Evolutionary conservation across 371 early-diverging fungal genomes (phyloP).

Genomic region (Mucor velutinosus): DNA sequence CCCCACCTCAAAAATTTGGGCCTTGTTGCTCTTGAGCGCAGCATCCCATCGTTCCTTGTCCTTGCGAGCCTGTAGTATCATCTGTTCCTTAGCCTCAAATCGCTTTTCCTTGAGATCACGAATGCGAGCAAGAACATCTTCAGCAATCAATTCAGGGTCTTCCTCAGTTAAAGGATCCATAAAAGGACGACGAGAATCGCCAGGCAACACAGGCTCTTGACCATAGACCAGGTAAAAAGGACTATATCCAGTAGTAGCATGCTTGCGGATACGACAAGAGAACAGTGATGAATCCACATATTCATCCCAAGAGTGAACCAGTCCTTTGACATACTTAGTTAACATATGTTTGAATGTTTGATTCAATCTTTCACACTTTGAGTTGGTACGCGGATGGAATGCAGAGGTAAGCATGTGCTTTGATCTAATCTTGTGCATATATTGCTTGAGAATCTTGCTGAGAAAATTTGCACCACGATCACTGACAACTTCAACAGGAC

Average conservation of each 20-base stretch:
- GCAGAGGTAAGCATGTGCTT: conserved; percentile 18
- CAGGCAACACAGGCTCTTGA: conserved; percentile 19
- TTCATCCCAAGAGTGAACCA: conserved; percentile 13
- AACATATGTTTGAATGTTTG: conserved; percentile 13
- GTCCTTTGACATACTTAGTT: conserved; percentile 8
- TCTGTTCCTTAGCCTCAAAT: neutral
- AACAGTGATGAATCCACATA: conserved; percentile 13
- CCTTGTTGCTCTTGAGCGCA: neutral
- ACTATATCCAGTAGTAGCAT: conserved; percentile 10
- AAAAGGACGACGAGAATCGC: conserved; percentile 13
- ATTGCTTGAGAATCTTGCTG: neutral
- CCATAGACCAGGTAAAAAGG: conserved; percentile 25
- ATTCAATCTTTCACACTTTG: conserved; percentile 20
- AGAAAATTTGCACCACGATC: neutral
- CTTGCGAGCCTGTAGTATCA: neutral
- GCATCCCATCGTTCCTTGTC: conserved; percentile 30
- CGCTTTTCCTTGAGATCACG: neutral
- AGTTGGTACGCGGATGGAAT: conserved; percentile 24
- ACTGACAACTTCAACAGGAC: neutral
- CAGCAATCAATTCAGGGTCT: conserved; percentile 2
- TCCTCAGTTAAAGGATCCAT: conserved; percentile 1
- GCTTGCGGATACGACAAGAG: conserved; percentile 8
- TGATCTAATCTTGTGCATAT: neutral
- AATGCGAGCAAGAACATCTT: neutral
- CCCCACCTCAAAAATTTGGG: conserved; percentile 1